These are phyloP conservation scores for Septoria petroselini DNA, from an alignment of 2,329 filamentous ascomycete species.

Conservation along the genomic window DNA sequence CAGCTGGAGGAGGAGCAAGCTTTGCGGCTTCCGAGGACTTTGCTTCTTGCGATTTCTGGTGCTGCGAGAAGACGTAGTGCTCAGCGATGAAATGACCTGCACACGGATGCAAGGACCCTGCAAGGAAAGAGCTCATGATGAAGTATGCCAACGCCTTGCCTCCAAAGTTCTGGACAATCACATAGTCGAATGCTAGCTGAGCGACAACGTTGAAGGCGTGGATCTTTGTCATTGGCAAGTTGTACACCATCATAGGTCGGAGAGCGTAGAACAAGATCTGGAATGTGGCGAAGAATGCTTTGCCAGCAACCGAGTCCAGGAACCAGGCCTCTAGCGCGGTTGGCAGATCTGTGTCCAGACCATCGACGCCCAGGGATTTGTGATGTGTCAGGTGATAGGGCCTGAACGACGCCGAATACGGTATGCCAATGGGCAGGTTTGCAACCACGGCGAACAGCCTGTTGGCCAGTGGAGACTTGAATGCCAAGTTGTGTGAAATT, in stretches of 20 bases:
- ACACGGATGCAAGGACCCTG: slow-evolving; percentile 87
- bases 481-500: slow-evolving; percentile 96
- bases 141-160: slow-evolving; percentile 73
- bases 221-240: slow-evolving; percentile 78
- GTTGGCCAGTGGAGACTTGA: slow-evolving; percentile 76
- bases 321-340: slow-evolving; percentile 88
- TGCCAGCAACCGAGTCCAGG: slow-evolving; percentile 90
- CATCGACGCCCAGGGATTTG: slow-evolving; percentile 95
- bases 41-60: slow-evolving; percentile 45
- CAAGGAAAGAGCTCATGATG: slow-evolving; percentile 85
- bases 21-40: slow-evolving; percentile 46
- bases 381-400: slow-evolving; percentile 98
- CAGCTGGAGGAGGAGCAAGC: slow-evolving; percentile 59
- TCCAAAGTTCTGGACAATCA: slow-evolving; percentile 61
- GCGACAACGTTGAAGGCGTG: slow-evolving; percentile 76
- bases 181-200: slow-evolving; percentile 74
- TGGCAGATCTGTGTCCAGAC: slow-evolving; percentile 91
- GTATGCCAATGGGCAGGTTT: slow-evolving; percentile 91
- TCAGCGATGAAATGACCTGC: slow-evolving; percentile 98
- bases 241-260: slow-evolving; percentile 91
- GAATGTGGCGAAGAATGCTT: slow-evolving; percentile 98
- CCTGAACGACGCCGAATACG: slow-evolving; percentile 93
- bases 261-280: slow-evolving; percentile 99
- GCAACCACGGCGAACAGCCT: slow-evolving; percentile 85
- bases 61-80: slow-evolving; percentile 62